Evolutionary conservation across 1,139 yeast species (phyloP).

Genomic region (Pneumocystis canis): DNA sequence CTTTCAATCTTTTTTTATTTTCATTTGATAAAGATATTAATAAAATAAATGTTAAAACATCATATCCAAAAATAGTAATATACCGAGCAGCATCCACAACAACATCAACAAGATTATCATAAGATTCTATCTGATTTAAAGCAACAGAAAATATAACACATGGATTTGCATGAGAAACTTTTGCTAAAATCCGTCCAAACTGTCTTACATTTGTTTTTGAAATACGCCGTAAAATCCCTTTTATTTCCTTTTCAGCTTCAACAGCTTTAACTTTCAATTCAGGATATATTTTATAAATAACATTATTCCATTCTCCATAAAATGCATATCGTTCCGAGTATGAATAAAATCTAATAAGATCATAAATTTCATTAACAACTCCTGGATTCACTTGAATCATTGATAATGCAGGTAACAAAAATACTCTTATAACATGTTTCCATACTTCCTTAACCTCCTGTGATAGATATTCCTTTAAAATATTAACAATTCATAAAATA

Average conservation of each 20-base stretch:
- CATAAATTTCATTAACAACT: constrained; percentile 46
- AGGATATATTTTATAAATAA: constrained; percentile 39
- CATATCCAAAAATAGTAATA: constrained; percentile 75
- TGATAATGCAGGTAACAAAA: constrained; percentile 54
- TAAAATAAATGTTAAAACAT: constrained; percentile 60
- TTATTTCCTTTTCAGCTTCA: constrained; percentile 68
- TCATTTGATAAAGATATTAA: constrained; percentile 33
- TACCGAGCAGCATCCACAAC: constrained; percentile 70
- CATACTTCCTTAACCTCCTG: constrained; percentile 28
- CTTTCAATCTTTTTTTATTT: constrained; percentile 40
- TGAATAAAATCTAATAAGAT: constrained; percentile 40
- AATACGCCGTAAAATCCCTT: constrained; percentile 63
- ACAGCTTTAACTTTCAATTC: constrained; percentile 49
- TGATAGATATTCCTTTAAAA: constrained; percentile 7
- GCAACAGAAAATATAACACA: constrained; percentile 45
- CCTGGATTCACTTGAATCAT: constrained; percentile 47
- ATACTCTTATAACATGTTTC: constrained; percentile 51
- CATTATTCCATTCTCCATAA: constrained; percentile 68
- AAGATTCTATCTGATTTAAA: constrained; percentile 58
- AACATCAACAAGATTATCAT: constrained; percentile 67
- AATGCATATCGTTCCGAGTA: constrained; percentile 56
- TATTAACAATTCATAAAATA: background rate
- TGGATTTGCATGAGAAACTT: constrained; percentile 68
- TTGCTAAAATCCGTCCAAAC: constrained; percentile 65
- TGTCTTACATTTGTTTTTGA: constrained; percentile 72